Conservation (phyloP, 2,329 filamentous ascomycete genomes). For the Pseudogymnoascus sp. region DNA sequence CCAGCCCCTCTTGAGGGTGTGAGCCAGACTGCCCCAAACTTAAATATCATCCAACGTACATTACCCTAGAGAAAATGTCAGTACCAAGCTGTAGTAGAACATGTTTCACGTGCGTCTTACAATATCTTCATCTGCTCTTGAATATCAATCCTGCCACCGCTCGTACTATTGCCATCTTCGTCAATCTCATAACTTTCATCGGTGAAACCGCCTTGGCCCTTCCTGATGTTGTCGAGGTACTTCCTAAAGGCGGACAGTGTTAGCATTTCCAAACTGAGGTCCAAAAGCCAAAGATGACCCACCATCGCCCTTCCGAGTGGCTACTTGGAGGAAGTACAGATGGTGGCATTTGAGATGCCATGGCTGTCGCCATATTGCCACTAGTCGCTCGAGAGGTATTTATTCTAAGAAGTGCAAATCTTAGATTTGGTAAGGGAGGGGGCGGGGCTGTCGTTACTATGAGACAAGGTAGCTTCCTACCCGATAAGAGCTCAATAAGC, state of each 20-base stretch:
- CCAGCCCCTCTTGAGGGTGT: conserved; percentile 67
- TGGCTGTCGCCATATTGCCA: not conserved
- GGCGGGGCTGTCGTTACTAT: not conserved
- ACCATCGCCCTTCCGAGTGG: not conserved
- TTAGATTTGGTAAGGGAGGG: not conserved
- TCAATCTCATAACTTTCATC: conserved; percentile 41
- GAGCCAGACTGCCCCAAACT: not conserved
- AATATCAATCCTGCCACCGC: conserved; percentile 23
- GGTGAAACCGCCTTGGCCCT: conserved; percentile 70
- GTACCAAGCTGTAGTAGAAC: not conserved
- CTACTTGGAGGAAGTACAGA: not conserved
- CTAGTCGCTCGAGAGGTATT: not conserved
- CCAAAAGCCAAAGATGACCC: not conserved
- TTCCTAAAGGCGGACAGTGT: not conserved
- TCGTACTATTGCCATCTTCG: not conserved
- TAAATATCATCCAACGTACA: conserved; percentile 33
- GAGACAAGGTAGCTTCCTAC: not conserved
- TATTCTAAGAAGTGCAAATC: not conserved
- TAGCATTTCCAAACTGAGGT: not conserved
- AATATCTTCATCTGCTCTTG: conserved; percentile 68
- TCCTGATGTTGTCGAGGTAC: conserved; percentile 74
- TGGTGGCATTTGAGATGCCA: not conserved
- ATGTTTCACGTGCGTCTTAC: conserved; percentile 32
- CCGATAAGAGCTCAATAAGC: conserved; percentile 6
- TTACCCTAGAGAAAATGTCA: conserved; percentile 25